Conservation (phyloP, 106 monocot species). For the Allium cepa region DNA sequence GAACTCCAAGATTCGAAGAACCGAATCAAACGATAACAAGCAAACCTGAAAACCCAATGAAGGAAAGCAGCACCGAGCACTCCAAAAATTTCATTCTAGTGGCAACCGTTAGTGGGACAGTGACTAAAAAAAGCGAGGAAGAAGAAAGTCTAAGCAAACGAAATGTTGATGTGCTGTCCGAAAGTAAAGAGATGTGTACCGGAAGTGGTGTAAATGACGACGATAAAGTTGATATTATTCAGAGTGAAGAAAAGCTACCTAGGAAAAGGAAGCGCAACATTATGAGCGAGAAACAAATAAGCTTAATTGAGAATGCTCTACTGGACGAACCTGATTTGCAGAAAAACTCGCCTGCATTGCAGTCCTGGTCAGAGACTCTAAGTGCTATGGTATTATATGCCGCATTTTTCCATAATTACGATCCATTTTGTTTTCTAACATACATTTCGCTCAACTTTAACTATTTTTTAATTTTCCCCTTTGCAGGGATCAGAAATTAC, state of each 20-base stretch:
- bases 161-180: background rate
- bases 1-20: background rate
- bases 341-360: slow-evolving; percentile 52
- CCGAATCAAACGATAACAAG: background rate
- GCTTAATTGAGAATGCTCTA: slow-evolving; percentile 64
- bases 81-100: too few relatives aligned
- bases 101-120: too few relatives aligned
- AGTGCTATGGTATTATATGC: slow-evolving; percentile 43
- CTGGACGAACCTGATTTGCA: slow-evolving; percentile 92
- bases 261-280: slow-evolving; percentile 84
- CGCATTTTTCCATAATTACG: too few relatives aligned
- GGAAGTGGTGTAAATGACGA: slow-evolving; percentile 32
- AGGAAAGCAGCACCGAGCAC: too few relatives aligned
- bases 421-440: background rate
- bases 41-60: background rate
- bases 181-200: background rate
- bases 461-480: background rate
- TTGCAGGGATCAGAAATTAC: slow-evolving; percentile 83
- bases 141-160: too few relatives aligned
- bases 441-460: background rate
- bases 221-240: slow-evolving; percentile 49
- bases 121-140: too few relatives aligned
- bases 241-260: slow-evolving; percentile 74
- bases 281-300: slow-evolving; percentile 78
- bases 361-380: slow-evolving; percentile 81